Evolutionary conservation across 2,329 filamentous ascomycete species (phyloP), one percentile per base, ranked within the genome.

Genomic region (Hirsutella thompsonii): DNA sequence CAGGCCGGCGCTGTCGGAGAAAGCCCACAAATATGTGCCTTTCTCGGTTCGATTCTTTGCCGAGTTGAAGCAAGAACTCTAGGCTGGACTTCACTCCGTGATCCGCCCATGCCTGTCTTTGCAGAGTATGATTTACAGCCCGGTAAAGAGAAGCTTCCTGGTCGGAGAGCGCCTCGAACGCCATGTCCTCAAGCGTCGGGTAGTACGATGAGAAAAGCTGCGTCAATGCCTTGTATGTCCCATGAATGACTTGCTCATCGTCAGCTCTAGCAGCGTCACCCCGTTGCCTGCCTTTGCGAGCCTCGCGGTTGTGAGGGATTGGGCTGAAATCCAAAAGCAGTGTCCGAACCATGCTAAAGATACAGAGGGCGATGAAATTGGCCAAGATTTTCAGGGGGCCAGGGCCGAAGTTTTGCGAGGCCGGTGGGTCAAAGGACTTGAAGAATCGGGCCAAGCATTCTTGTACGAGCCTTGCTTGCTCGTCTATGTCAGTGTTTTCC

Each of bases 321-420:
- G 23, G 29, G 40, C 29, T 44, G 37, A 70, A 57, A 42, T 74
- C 69, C 14, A 68, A 58, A 5, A 76, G 55, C 2, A 78, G 61
- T 1, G 71, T 71, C 38, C 68, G 66, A 18, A 70, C 63, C 21
- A 72, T 60, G 50, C 72, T 76, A 49, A 78, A 75, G n/a, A 78
- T 68, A 52, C 73, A 76, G 16, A 78, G 54, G 11, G 74, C 68
- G 38, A 72, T 59, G 44, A 76, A 74, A 4, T 67, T 53, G 2
- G 73, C 68, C 14, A 75, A 52, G 66, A 70, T 74, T 8, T 41
- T 61, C 61, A 46, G 62, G 64, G 8, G 63, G 54, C n/a, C 56
- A 55, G 26, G 56, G 57, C 20, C 61, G 16, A 44, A 41, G 36
- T 39, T 29, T 16, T 37, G 58, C 42, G 65, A 53, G 2, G 66